phyloP scores from a whole-genome alignment of 2,329 filamentous ascomycete genomes.

The Colletotrichum abscissum region DNA sequence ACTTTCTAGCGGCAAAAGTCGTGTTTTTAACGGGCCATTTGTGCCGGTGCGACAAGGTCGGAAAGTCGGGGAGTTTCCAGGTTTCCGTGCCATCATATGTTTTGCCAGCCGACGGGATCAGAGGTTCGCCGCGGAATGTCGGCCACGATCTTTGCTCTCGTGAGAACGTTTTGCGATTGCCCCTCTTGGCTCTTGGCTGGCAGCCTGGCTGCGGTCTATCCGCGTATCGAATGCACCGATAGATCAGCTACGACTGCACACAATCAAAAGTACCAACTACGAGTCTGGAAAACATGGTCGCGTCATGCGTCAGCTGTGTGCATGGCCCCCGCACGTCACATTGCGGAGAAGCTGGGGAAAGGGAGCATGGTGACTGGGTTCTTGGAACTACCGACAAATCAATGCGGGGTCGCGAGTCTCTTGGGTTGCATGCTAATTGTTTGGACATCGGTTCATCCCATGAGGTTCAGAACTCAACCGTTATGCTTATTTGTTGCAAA shows the following conservation, averaged over 20 bases:
- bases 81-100: background rate
- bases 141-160: background rate
- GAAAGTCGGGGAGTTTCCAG: background rate
- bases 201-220: too few relatives aligned
- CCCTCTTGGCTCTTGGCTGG: background rate
- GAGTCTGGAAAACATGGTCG: background rate
- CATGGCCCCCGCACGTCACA: background rate
- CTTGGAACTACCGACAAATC: background rate
- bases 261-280: background rate
- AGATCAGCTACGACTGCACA: background rate
- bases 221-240: too few relatives aligned
- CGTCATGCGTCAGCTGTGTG: constrained; percentile 5
- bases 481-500: background rate
- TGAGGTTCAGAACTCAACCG: background rate
- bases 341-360: constrained; percentile 25
- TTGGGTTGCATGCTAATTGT: background rate
- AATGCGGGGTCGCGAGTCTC: constrained; percentile 7
- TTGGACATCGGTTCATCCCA: constrained; percentile 6
- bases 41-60: background rate
- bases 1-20: too few relatives aligned
- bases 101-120: background rate
- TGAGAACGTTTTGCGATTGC: background rate
- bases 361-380: background rate
- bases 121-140: background rate
- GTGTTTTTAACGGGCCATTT: too few relatives aligned